These are phyloP conservation scores for Ehretia macrophylla DNA, from an alignment of 257 asterid genomes.

Conservation along the genomic window DNA sequence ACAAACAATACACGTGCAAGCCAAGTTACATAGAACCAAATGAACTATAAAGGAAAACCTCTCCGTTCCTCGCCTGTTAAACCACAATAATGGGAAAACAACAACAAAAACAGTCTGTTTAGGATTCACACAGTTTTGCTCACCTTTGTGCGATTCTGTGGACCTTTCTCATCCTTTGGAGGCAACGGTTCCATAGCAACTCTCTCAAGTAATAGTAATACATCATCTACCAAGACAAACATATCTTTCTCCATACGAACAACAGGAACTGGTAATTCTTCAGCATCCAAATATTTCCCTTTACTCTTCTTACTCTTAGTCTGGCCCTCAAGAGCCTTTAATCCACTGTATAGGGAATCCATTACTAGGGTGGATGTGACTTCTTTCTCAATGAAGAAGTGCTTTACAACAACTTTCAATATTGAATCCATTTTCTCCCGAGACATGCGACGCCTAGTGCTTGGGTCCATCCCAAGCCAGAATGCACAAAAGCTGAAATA, in stretches of 20 bases:
- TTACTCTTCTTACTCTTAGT: slow-evolving; percentile 56
- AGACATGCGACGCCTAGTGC: slow-evolving; percentile 59
- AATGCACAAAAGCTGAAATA: slow-evolving; percentile 74
- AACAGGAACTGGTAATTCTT: slow-evolving; percentile 57
- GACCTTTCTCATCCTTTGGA: slow-evolving; percentile 94
- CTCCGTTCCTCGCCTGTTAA: neutral
- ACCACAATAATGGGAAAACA: neutral
- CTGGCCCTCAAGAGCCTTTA: slow-evolving; percentile 86
- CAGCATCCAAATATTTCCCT: slow-evolving; percentile 50
- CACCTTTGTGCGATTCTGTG: slow-evolving; percentile 92
- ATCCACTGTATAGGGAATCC: slow-evolving; percentile 93
- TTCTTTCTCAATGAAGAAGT: slow-evolving; percentile 91
- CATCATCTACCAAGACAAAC: slow-evolving; percentile 83
- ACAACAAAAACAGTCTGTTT: neutral
- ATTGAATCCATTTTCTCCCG: slow-evolving; percentile 75
- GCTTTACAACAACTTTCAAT: slow-evolving; percentile 71
- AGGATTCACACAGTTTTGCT: slow-evolving; percentile 8
- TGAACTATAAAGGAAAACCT: neutral
- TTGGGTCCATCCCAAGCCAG: slow-evolving; percentile 79
- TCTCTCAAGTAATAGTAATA: slow-evolving; percentile 75
- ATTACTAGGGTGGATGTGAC: slow-evolving; percentile 93
- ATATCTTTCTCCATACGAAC: slow-evolving; percentile 61
- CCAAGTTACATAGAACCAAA: neutral
- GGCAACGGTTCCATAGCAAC: slow-evolving; percentile 89
- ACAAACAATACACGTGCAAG: neutral